Conservation (phyloP, 2,329 filamentous ascomycete species). For the Pestalotiopsis sp. region DNA sequence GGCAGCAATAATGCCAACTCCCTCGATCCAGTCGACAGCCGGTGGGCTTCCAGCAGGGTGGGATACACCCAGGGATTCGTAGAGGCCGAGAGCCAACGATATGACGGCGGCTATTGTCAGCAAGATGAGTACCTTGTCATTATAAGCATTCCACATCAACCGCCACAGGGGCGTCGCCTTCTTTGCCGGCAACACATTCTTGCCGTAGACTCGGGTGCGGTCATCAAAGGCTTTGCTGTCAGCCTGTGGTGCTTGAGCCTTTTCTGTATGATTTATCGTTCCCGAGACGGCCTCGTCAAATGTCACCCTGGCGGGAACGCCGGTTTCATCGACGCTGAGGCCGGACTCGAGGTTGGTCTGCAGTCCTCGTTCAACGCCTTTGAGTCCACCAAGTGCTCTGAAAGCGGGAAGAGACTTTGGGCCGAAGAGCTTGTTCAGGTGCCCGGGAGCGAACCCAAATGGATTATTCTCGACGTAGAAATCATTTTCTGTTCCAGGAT, state of each 20-base stretch:
- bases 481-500: slow-evolving; percentile 71
- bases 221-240: slow-evolving; percentile 44
- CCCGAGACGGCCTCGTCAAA: slow-evolving; percentile 32
- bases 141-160: slow-evolving; percentile 70
- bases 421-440: slow-evolving; percentile 74
- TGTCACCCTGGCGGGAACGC: slow-evolving; percentile 27
- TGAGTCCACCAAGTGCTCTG: slow-evolving; percentile 69
- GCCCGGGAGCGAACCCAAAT: slow-evolving; percentile 74
- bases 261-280: slow-evolving; percentile 23
- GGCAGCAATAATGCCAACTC: slow-evolving; percentile 63
- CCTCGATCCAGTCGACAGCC: slow-evolving; percentile 63
- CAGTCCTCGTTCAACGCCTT: slow-evolving; percentile 70
- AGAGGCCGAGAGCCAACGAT: slow-evolving; percentile 70
- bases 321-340: slow-evolving; percentile 68
- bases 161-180: slow-evolving; percentile 60
- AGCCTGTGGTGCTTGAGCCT: slow-evolving; percentile 13
- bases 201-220: slow-evolving; percentile 60
- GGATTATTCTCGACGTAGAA: slow-evolving; percentile 71
- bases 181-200: slow-evolving; percentile 62
- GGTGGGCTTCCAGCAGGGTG: slow-evolving; percentile 41
- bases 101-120: slow-evolving; percentile 69
- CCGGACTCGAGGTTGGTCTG: slow-evolving; percentile 65
- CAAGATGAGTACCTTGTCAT: slow-evolving; percentile 74
- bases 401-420: slow-evolving; percentile 75
- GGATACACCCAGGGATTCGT: slow-evolving; percentile 60